Conservation (phyloP, 768 basidiomycete species). For the Obba rivulosa region DNA sequence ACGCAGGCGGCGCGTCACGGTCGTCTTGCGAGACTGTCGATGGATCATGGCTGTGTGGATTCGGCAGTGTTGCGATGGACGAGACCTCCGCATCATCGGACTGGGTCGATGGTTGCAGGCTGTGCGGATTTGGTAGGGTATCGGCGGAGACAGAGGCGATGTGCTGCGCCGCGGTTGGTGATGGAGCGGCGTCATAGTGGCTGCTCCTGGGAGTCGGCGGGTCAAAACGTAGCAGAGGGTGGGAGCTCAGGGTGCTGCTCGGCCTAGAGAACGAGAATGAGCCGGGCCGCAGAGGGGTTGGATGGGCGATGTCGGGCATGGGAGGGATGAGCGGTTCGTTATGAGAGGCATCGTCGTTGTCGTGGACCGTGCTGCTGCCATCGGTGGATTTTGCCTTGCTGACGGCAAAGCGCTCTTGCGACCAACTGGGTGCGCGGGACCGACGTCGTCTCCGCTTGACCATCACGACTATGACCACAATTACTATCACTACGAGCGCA, state of each 20-base stretch:
- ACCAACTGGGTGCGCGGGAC: too few relatives aligned
- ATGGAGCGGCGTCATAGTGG: not conserved
- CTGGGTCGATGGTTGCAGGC: not conserved
- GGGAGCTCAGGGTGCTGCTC: constrained; percentile 1
- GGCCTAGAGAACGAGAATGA: constrained; percentile 2
- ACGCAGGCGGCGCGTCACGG: not conserved
- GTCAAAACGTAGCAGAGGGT: constrained; percentile 1
- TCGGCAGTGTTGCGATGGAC: not conserved
- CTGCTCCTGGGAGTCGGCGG: not conserved
- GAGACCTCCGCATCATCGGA: not conserved
- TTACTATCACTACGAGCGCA: constrained; percentile 4
- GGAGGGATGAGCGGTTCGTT: too few relatives aligned
- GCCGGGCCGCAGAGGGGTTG: not conserved
- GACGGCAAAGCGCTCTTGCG: not conserved
- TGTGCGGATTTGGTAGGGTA: constrained; percentile 4
- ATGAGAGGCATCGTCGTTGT: not conserved
- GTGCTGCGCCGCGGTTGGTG: not conserved
- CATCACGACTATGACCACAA: not conserved
- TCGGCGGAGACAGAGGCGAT: not conserved
- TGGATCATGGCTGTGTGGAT: not conserved
- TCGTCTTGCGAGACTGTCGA: not conserved
- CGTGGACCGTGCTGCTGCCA: not conserved
- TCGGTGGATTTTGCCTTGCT: not conserved
- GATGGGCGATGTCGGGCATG: not conserved
- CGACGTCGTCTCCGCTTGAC: not conserved